A percentile compares a stretch with the other conserved stretches of the same genome.
phyloP scores from a whole-genome alignment of 2,329 filamentous ascomycete species.

The Dothideomycetes sp. region DNA sequence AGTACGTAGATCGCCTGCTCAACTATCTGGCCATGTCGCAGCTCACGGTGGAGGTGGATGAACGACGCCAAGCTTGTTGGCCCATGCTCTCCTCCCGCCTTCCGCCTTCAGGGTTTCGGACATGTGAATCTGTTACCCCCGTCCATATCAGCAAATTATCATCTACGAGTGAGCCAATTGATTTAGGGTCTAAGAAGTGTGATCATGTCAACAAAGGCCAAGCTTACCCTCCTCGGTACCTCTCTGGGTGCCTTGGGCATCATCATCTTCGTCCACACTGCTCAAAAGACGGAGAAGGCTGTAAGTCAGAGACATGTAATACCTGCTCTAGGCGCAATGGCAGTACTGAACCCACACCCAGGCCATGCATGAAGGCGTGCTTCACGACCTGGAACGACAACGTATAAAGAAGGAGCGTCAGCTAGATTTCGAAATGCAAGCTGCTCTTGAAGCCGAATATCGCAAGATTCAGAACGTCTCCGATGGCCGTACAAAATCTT shows the following conservation, averaged over 20 bases:
- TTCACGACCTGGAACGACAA: conserved; percentile 92
- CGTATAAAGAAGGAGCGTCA: conserved; percentile 81
- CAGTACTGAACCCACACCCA: conserved; percentile 22
- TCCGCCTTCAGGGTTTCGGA: background rate
- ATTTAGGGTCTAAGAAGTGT: background rate
- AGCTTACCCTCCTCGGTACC: conserved; percentile 70
- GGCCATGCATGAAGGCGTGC: conserved; percentile 93
- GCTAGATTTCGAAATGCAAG: conserved; percentile 89
- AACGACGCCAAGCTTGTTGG: background rate
- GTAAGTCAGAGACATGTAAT: conserved; percentile 41
- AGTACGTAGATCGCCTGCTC: no score
- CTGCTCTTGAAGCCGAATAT: conserved; percentile 76
- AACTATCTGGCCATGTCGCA: background rate
- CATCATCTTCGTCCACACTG: conserved; percentile 77
- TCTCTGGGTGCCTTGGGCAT: conserved; percentile 65
- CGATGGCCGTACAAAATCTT: conserved; percentile 24
- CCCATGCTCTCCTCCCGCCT: background rate
- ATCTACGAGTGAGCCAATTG: background rate
- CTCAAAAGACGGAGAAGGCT: conserved; percentile 72
- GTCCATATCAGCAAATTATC: no score
- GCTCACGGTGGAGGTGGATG: background rate
- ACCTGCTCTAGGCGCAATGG: background rate
- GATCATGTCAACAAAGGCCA: conserved; percentile 79
- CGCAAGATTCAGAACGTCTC: conserved; percentile 75
- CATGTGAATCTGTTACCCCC: no score